These are phyloP conservation scores for Conringia planisiliqua DNA, from an alignment of 345 rosid genomes.

Conservation along the genomic window DNA sequence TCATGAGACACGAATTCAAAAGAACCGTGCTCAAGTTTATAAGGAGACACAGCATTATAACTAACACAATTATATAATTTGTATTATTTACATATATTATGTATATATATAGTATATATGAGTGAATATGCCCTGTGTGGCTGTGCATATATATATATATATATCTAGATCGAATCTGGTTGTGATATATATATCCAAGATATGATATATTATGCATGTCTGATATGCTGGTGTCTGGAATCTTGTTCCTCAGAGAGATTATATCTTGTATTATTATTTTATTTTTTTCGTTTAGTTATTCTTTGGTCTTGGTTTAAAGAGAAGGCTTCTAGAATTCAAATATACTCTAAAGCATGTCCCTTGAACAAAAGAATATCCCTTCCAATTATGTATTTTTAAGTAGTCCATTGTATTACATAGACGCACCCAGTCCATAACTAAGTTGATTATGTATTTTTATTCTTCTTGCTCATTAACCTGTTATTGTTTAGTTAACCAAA, in stretches of 20 bases:
- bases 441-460: neutral
- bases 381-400: neutral
- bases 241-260: neutral
- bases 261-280: neutral
- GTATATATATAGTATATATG: neutral
- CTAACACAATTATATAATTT: neutral
- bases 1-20: neutral
- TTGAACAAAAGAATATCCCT: conserved; percentile 11
- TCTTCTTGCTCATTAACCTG: neutral
- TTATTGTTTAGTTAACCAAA: neutral
- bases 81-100: neutral
- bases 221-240: conserved; percentile 12
- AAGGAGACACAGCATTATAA: neutral
- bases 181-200: conserved; percentile 15
- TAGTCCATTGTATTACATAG: neutral
- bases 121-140: neutral
- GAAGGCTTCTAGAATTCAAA: conserved; percentile 4
- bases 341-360: conserved; percentile 3
- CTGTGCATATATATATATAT: no score
- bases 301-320: conserved; percentile 10
- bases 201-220: conserved; percentile 12
- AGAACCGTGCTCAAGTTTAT: neutral
- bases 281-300: neutral
- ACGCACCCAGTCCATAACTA: neutral
- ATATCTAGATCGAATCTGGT: neutral